Evolutionary conservation across 163 green algal genomes (phyloP).

Genomic region (Chloroidium sp.): DNA sequence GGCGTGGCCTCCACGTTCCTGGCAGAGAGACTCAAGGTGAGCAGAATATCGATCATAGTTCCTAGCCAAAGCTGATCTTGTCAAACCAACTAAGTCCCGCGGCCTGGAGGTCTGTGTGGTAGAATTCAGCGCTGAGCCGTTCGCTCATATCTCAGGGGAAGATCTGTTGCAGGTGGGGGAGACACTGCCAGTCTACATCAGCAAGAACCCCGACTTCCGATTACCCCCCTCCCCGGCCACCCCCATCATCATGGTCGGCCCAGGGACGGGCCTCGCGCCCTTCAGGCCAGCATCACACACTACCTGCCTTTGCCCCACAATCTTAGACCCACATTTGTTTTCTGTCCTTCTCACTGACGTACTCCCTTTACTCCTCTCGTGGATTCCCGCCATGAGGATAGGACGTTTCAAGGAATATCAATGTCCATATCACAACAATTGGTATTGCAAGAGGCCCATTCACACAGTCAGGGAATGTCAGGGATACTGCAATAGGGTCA

Average conservation of each 20-base stretch:
- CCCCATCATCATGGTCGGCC: conserved; percentile 85
- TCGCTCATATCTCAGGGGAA: too few species aligned
- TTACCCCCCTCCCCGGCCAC: conserved; percentile 46
- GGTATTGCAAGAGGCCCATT: too few species aligned
- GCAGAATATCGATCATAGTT: background rate
- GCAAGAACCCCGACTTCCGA: conserved; percentile 78
- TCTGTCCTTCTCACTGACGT: background rate
- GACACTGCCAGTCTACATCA: conserved; percentile 70
- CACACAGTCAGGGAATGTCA: too few species aligned
- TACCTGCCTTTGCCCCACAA: background rate
- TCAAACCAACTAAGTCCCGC: too few species aligned
- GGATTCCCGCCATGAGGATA: too few species aligned
- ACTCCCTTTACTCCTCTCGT: too few species aligned
- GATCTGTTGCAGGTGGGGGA: conserved; percentile 31
- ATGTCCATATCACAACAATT: too few species aligned
- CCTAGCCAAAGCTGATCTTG: too few species aligned
- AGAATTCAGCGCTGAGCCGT: too few species aligned
- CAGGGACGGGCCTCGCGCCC: conserved; percentile 81
- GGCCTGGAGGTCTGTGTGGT: too few species aligned
- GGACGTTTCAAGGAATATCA: too few species aligned
- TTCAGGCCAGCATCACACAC: conserved; percentile 42
- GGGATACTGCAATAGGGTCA: too few species aligned
- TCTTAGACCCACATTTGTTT: background rate
- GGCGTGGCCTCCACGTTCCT: conserved; percentile 64
- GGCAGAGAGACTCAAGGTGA: conserved; percentile 45